Evolutionary conservation across 1,139 yeast species (phyloP).

Genomic region (Geotrichum cucujoidarum): DNA sequence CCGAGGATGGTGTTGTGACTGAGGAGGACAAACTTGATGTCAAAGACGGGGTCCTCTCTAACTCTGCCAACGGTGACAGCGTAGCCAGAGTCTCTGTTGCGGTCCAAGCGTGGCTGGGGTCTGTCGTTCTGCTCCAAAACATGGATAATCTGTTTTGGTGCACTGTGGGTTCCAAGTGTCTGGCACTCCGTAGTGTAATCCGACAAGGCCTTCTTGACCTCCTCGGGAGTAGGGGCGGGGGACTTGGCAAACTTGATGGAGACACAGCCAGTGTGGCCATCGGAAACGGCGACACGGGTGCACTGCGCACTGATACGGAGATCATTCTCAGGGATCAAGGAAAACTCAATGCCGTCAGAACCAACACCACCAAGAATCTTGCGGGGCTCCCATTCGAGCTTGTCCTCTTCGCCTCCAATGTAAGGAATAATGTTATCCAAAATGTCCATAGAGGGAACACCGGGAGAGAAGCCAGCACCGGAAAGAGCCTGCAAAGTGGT

Average conservation of each 20-base stretch:
- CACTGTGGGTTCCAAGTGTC: conserved; percentile 74
- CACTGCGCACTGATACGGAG: conserved; percentile 92
- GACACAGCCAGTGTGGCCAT: conserved; percentile 96
- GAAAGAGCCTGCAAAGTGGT: conserved; percentile 96
- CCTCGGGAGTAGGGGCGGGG: conserved; percentile 80
- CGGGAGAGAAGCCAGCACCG: conserved; percentile 98
- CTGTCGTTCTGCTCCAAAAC: conserved; percentile 87
- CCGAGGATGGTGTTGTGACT: conserved; percentile 97
- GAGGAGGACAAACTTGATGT: conserved; percentile 90
- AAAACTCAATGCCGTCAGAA: conserved; percentile 45
- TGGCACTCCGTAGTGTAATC: conserved; percentile 84
- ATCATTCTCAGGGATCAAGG: conserved; percentile 60
- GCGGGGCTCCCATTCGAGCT: conserved; percentile 97
- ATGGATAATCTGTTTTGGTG: conserved; percentile 88
- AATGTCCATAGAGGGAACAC: conserved; percentile 91
- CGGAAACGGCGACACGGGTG: conserved; percentile 93
- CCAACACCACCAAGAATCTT: conserved; percentile 76
- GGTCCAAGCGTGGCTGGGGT: conserved; percentile 97
- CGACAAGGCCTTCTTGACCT: conserved; percentile 62
- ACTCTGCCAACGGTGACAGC: conserved; percentile 95
- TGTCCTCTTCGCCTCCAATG: conserved; percentile 96
- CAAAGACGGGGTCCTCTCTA: conserved; percentile 88
- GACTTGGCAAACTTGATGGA: conserved; percentile 74
- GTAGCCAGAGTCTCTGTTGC: conserved; percentile 90
- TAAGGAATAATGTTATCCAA: conserved; percentile 91